Base-by-base conservation (phyloP, 768 basidiomycete genomes). In the Tylopilus rubrobrunneus region DNA sequence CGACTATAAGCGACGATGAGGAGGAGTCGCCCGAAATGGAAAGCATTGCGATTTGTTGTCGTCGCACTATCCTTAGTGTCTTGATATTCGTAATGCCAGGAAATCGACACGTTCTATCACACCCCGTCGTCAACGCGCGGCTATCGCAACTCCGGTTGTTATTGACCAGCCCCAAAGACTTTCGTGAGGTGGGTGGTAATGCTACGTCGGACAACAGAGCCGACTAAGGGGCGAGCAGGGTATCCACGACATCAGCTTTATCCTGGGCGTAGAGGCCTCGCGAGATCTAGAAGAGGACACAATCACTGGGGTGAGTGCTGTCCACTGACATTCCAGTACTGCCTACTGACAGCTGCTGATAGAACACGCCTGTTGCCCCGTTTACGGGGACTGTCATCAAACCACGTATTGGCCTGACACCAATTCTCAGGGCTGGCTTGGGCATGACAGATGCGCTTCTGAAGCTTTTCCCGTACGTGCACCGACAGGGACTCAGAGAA, bases 391-490 rank as follows among this genome's bases (percentile, higher is more conserved):
- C 83, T 5, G 70, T 67, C 25, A 79, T 98, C 69, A 88, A 86
- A 60, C 81, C 87, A 8, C 79, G 82, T 44, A 80, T 98, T 49
- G 96, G 92, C 5, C 71, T 98, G 50, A 86, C 91, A 3, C 96
- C 96, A 39, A 92, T 98, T 62, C 76, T 98, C 52, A 84, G 96
- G 37, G 96, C 96, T 29, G 96, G 96, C 6, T 73, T 95, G 57
- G 92, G 93, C 17, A 95, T 98, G 92, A 82, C 88, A 1, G 92
- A 96, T 61, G 91, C 89, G 21, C 71, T 97, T 73, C 73, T 95
- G 56, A 82, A 81, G 49, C 75, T 95, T 48, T 96, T 95, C 70
- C 94, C 93, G 78, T 88, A 76, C 37, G 89, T 77, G 14, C 42
- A 40, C 47, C 42, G 27, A 36, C 40, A 19, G 7, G 10, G 10